phyloP scores from a whole-genome alignment of 2,329 filamentous ascomycete species.

The Massarina eburnea region DNA sequence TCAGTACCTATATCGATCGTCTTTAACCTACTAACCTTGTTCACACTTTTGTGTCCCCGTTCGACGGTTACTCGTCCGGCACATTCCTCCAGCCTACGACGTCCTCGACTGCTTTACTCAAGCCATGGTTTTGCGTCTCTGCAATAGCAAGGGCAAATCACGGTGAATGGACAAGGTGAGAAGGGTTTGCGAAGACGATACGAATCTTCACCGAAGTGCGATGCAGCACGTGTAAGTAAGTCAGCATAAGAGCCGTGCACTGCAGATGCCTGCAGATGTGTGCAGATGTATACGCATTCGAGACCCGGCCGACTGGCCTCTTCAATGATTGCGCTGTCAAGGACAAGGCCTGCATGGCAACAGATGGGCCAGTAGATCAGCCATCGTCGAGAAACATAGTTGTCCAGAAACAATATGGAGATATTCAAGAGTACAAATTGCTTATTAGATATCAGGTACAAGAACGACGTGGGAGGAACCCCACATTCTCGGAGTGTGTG shows the following conservation, averaged over 20 bases:
- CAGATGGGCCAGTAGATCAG: too few relatives aligned
- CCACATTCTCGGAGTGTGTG: not conserved
- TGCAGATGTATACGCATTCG: not conserved
- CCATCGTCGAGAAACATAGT: not conserved
- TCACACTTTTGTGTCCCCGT: too few relatives aligned
- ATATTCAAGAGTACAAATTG: too few relatives aligned
- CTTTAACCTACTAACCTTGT: too few relatives aligned
- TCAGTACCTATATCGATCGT: too few relatives aligned
- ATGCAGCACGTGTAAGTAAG: not conserved
- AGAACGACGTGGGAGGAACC: not conserved
- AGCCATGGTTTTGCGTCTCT: too few relatives aligned
- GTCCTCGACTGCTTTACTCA: too few relatives aligned
- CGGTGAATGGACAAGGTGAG: not conserved
- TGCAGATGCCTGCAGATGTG: not conserved
- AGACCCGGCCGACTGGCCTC: not conserved
- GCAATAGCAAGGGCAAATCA: too few relatives aligned
- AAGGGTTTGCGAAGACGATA: not conserved
- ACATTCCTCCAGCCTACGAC: too few relatives aligned
- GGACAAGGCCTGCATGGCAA: not conserved
- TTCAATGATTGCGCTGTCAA: not conserved
- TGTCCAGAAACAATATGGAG: not conserved
- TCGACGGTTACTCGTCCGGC: too few relatives aligned
- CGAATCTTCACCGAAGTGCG: not conserved
- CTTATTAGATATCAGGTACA: not conserved
- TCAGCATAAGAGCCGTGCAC: not conserved